Evolutionary conservation across 1,284 basidiomycete genomes (phyloP).

Genomic region (Irpex sp.): DNA sequence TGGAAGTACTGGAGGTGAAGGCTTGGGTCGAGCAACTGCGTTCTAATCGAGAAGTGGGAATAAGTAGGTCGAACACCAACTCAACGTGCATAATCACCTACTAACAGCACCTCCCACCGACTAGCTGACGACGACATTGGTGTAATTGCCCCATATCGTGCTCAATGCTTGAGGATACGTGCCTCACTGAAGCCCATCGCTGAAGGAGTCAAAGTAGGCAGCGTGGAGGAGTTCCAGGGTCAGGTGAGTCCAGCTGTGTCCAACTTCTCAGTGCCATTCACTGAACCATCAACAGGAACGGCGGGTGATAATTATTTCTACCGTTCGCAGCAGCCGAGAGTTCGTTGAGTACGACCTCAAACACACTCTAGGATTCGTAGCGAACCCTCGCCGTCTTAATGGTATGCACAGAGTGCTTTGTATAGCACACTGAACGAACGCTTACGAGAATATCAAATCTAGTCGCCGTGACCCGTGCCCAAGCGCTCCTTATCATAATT

Average conservation of each 20-base stretch:
- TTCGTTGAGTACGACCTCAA: slow-evolving; percentile 36
- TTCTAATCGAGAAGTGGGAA: slow-evolving; percentile 25
- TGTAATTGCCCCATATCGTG: slow-evolving; percentile 53
- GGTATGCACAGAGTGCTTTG: slow-evolving; percentile 25
- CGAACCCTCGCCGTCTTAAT: slow-evolving; percentile 42
- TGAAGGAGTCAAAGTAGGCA: slow-evolving; percentile 47
- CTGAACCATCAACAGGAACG: slow-evolving; percentile 31
- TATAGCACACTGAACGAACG: not conserved
- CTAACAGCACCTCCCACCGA: not conserved
- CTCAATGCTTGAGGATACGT: slow-evolving; percentile 48
- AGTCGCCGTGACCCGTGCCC: slow-evolving; percentile 46
- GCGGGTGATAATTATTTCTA: slow-evolving; percentile 41
- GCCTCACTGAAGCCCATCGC: slow-evolving; percentile 29
- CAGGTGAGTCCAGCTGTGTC: slow-evolving; percentile 36
- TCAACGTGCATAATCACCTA: not conserved
- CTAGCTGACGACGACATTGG: slow-evolving; percentile 44
- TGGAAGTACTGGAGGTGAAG: slow-evolving; percentile 40
- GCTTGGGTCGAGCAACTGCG: slow-evolving; percentile 33
- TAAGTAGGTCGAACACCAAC: slow-evolving; percentile 24
- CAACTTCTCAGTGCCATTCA: not conserved
- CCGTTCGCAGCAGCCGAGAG: slow-evolving; percentile 38
- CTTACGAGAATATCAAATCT: not conserved
- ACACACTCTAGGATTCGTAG: slow-evolving; percentile 45
- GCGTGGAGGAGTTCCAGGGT: slow-evolving; percentile 63
- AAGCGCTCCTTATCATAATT: slow-evolving; percentile 54